Evolutionary conservation across 371 early-diverging fungal genomes (phyloP).

Genomic region (Mortierella sp.): DNA sequence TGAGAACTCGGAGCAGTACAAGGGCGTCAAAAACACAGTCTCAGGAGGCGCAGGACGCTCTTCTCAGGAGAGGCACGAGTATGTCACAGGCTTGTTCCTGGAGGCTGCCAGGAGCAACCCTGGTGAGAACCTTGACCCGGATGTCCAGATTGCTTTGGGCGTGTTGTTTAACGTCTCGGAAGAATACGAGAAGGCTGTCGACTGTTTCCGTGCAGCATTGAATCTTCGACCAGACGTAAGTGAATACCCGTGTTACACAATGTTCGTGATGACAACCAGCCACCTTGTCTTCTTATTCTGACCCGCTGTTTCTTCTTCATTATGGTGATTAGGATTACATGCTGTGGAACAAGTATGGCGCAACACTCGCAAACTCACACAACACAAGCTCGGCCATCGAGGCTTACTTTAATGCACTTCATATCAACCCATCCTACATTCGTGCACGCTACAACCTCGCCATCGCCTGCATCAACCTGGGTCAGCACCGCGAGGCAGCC

Average conservation of each 20-base stretch:
- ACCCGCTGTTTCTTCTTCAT: background rate
- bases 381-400: conserved; percentile 84
- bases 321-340: conserved; percentile 78
- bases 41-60: conserved; percentile 17
- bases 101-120: conserved; percentile 80
- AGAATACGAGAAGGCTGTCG: conserved; percentile 94
- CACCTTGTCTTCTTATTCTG: background rate
- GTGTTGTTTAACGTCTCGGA: conserved; percentile 91
- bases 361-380: conserved; percentile 92
- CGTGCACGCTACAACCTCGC: conserved; percentile 96
- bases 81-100: conserved; percentile 81
- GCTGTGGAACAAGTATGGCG: conserved; percentile 97
- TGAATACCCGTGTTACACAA: no score
- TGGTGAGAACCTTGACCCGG: conserved; percentile 84
- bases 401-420: conserved; percentile 92
- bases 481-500: conserved; percentile 90
- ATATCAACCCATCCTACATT: conserved; percentile 93
- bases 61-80: conserved; percentile 67
- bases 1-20: conserved; percentile 75
- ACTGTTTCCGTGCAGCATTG: conserved; percentile 95
- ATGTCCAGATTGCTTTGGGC: conserved; percentile 94
- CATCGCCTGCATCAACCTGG: conserved; percentile 91
- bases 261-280: no score
- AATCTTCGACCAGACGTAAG: conserved; percentile 83
- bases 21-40: conserved; percentile 40